Conservation (phyloP, 257 asterid species). For the Ehretia macrophylla region DNA sequence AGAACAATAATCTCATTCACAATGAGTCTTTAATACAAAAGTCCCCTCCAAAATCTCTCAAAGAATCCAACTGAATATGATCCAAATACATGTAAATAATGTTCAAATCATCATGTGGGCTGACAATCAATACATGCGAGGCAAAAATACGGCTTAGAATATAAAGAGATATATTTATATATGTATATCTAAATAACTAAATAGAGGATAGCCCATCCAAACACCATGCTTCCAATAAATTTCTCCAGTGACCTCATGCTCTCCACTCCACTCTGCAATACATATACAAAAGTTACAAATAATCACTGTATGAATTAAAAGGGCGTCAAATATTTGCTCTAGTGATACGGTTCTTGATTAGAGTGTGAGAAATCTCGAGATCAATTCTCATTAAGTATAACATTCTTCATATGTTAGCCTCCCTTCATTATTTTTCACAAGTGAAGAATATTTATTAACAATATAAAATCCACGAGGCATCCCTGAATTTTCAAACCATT, state of each 20-base stretch:
- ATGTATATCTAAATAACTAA: constrained; percentile 28
- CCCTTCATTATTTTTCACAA: no score
- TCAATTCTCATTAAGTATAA: no score
- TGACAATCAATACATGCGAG: constrained; percentile 15
- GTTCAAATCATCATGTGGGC: constrained; percentile 14
- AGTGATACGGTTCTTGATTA: no score
- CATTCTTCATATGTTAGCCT: no score
- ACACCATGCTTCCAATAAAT: constrained; percentile 32
- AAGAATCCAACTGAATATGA: constrained; percentile 57
- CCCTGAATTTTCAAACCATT: no score
- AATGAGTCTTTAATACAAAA: constrained; percentile 24
- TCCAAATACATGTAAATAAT: constrained; percentile 23
- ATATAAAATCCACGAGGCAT: no score
- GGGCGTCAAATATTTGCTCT: not conserved
- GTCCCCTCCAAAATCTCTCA: constrained; percentile 36
- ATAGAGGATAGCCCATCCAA: constrained; percentile 44
- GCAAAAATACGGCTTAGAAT: not conserved
- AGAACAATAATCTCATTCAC: constrained; percentile 14
- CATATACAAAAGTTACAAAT: not conserved
- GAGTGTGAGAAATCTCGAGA: no score
- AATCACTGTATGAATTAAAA: no score
- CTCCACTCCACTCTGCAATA: constrained; percentile 65
- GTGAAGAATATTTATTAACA: no score
- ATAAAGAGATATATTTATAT: not conserved
- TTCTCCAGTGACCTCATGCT: constrained; percentile 21